Evolutionary conservation across 495 filamentous ascomycete species (phyloP), one percentile per base, ranked within the genome.

Genomic region (Daldinia childiae): DNA sequence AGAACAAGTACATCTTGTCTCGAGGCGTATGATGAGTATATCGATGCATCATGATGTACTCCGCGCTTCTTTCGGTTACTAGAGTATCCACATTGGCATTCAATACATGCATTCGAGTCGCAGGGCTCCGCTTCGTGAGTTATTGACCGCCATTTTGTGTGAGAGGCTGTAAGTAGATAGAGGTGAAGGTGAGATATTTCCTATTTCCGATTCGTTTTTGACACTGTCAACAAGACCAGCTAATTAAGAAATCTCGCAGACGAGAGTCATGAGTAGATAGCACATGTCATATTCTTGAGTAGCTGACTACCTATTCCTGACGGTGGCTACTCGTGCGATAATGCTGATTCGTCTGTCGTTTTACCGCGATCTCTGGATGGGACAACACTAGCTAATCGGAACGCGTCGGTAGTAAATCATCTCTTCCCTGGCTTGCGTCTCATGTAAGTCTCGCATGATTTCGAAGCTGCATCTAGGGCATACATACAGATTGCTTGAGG

Each of bases 81-180:
- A 50, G 29, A 51, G 64, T 62, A 61, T 68, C 64, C 64, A 68
- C 64, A 61, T 34, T 55, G 58, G 32, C 38, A 68, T 68, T 61
- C 26, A 36, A 45, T 54, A 68, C 39, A 52, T 32, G 64, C 64
- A 68, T 68, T 56, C 48, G 43, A 55, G 48, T 45, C 14, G 64
- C 48, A 61, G 36, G 58, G 64, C 48, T 68, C 64, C 64, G 64
- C 57, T 62, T 43, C 43, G 32, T 60, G 32, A 41, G 36, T 27
- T 45, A 56, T 62, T 68, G 64, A 68, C 64, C 64, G 64, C 64
- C 38, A 68, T 62, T 68, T 68, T 61, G 32, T 43, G 63, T 17
- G 48, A 26, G 48, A 17, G 39, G 14, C 43, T 11, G 17, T 52
- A 54, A 19, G 8, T 59, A 52, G 39, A 59, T 41, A 36, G 19